phyloP scores from a whole-genome alignment of 1,284 basidiomycete species.

The Clitocybe nebularis region DNA sequence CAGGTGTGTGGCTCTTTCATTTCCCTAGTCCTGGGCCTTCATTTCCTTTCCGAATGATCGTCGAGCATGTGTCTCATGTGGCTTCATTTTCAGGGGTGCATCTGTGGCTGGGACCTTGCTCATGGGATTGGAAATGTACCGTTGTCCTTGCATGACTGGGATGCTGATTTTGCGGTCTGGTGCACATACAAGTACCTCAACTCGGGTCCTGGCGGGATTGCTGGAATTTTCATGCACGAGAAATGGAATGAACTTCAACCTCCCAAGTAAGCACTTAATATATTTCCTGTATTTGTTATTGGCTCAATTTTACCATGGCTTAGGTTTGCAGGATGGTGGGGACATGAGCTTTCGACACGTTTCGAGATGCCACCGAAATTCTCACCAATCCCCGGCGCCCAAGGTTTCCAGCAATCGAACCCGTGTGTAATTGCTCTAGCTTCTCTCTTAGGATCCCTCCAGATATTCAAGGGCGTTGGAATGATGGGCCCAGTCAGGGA shows the following conservation, averaged over 20 bases:
- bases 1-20: slow-evolving; percentile 42
- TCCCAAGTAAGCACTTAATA: slow-evolving; percentile 47
- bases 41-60: no score
- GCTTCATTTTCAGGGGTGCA: slow-evolving; percentile 61
- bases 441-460: slow-evolving; percentile 77
- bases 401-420: slow-evolving; percentile 95
- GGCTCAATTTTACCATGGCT: slow-evolving; percentile 12
- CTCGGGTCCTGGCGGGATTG: slow-evolving; percentile 93
- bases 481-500: slow-evolving; percentile 68
- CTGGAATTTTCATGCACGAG: slow-evolving; percentile 87
- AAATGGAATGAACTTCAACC: slow-evolving; percentile 62
- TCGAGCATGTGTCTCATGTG: background rate
- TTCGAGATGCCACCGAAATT: slow-evolving; percentile 90
- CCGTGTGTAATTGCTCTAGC: slow-evolving; percentile 80
- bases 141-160: slow-evolving; percentile 87
- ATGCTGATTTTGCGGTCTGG: slow-evolving; percentile 96
- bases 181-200: slow-evolving; percentile 99
- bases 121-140: slow-evolving; percentile 95
- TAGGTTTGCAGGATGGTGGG: slow-evolving; percentile 97
- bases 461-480: slow-evolving; percentile 75
- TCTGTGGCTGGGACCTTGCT: slow-evolving; percentile 95
- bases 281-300: slow-evolving; percentile 14
- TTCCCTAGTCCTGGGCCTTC: background rate
- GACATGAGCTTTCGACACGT: slow-evolving; percentile 82
- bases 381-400: slow-evolving; percentile 82